Evolutionary conservation across 2,329 filamentous ascomycete species (phyloP), one percentile per base, ranked within the genome.

Genomic region (Chaetoscypha palmicola): DNA sequence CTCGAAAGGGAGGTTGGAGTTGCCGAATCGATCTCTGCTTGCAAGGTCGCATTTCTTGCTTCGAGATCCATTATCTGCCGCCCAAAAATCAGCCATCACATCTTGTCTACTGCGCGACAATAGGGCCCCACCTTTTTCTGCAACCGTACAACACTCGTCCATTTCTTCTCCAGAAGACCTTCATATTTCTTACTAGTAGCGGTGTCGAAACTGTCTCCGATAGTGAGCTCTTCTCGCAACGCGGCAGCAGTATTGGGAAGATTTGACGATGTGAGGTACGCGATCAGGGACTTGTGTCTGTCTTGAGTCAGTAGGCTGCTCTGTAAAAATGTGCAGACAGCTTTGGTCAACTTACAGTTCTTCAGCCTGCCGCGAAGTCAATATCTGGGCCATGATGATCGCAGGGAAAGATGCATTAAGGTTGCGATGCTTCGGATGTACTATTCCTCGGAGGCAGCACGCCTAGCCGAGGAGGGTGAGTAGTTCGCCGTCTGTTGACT

Each of bases 91-190:
- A 53, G 46, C 31, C 26, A 28, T 37, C 44, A 23, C 14, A 23
- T 17, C 22, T 19, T 14, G 31, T 9, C 7, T 17, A 23, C 17
- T 19, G 17, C 17, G 17, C 21, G 26, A 17, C 14, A 12, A 23
- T 10, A 26, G 30, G 42, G 52, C 37, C 66, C 39, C 66, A 85
- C 87, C 85, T 95, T 97, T 68, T 95, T 96, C 68, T 97, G 91
- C 64, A 97, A 67, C 49, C 91, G 77, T 58, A 96, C 89, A 21
- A 97, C 85, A 58, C 88, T 92, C 16, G 91, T 97, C 91, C 91
- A 97, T 72, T 97, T 97, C 77, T 95, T 96, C 73, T 97, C 91
- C 54, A 97, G 68, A 21, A 97, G 68, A 1, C 86, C 86, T 66
- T 95, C 89, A 68, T 96, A 97, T 68, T 94, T 95, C 71, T 95